Conservation (phyloP, 768 basidiomycete genomes). For the Cyclocybe cylindracea region DNA sequence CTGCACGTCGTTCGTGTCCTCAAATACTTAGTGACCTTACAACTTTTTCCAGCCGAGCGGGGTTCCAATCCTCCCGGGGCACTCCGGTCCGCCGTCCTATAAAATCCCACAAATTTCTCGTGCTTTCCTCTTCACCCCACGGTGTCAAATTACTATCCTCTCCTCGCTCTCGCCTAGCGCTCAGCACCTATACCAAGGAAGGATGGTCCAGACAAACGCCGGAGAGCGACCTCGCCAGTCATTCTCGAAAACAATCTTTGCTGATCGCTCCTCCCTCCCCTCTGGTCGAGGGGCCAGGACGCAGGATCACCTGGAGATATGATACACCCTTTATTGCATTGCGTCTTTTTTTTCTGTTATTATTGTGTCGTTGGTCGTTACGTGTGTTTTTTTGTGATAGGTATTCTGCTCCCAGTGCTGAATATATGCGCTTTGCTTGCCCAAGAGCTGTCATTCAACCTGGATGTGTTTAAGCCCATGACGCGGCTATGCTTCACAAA, state of each 20-base stretch:
- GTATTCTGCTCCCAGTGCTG: slow-evolving; percentile 15
- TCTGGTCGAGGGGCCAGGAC: slow-evolving; percentile 86
- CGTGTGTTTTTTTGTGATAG: slow-evolving; percentile 12
- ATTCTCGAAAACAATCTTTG: slow-evolving; percentile 92
- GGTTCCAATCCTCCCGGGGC: slow-evolving; percentile 16
- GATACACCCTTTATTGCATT: slow-evolving; percentile 46
- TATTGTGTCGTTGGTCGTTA: background rate
- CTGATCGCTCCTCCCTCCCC: slow-evolving; percentile 89
- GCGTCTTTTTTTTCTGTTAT: slow-evolving; percentile 5
- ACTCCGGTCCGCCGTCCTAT: slow-evolving; percentile 25
- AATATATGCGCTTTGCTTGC: slow-evolving; percentile 2
- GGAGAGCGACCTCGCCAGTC: slow-evolving; percentile 52
- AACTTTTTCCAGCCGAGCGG: slow-evolving; percentile 17
- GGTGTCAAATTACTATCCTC: slow-evolving; percentile 86
- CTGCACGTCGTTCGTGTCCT: background rate
- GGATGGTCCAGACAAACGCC: slow-evolving; percentile 91
- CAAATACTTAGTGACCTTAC: background rate
- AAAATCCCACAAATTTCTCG: slow-evolving; percentile 20
- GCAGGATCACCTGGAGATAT: slow-evolving; percentile 91
- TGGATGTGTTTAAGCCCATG: too few relatives aligned
- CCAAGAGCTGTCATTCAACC: background rate
- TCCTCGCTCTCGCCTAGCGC: slow-evolving; percentile 45
- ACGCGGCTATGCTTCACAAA: too few relatives aligned
- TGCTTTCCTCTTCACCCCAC: slow-evolving; percentile 31
- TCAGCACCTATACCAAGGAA: slow-evolving; percentile 44